These are phyloP conservation scores for Suillus americanus DNA, from an alignment of 768 basidiomycete species.

Conservation along the genomic window DNA sequence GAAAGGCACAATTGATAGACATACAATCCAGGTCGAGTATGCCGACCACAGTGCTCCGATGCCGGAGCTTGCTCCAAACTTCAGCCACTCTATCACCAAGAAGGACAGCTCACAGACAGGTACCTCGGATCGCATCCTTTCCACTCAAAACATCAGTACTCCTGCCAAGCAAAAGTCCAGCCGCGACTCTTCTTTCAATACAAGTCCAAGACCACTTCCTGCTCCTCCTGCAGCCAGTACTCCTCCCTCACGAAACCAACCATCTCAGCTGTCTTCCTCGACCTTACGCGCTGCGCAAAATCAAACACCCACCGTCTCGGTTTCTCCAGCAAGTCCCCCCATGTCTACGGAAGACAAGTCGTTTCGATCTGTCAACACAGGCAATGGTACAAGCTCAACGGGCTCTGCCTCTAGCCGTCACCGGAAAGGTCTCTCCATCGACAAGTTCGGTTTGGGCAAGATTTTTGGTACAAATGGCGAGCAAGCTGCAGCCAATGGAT, in stretches of 20 bases:
- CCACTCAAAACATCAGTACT: constrained; percentile 16
- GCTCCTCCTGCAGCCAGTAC: constrained; percentile 18
- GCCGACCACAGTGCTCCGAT: constrained; percentile 48
- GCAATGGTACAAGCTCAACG: constrained; percentile 27
- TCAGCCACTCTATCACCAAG: constrained; percentile 24
- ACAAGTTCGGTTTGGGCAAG: constrained; percentile 78
- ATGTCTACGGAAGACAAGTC: constrained; percentile 30
- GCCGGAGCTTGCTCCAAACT: constrained; percentile 17
- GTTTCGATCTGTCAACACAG: constrained; percentile 26
- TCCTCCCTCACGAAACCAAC: constrained; percentile 22
- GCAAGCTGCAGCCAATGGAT: constrained; percentile 31
- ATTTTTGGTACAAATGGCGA: constrained; percentile 54
- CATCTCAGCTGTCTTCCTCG: constrained; percentile 22
- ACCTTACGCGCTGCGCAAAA: constrained; percentile 28
- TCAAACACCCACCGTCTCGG: constrained; percentile 30
- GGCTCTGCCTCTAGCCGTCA: constrained; percentile 52
- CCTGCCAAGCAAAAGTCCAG: constrained; percentile 20
- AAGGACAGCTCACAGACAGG: constrained; percentile 9
- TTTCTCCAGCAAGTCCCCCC: constrained; percentile 46
- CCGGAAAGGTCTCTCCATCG: constrained; percentile 70
- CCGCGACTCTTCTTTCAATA: constrained; percentile 13
- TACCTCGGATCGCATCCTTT: constrained; percentile 6
- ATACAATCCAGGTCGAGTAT: constrained; percentile 98
- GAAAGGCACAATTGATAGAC: constrained; percentile 51
- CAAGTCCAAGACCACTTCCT: constrained; percentile 32